Evolutionary conservation across 805 yeast species (phyloP).

Genomic region (Candida adriatica): DNA sequence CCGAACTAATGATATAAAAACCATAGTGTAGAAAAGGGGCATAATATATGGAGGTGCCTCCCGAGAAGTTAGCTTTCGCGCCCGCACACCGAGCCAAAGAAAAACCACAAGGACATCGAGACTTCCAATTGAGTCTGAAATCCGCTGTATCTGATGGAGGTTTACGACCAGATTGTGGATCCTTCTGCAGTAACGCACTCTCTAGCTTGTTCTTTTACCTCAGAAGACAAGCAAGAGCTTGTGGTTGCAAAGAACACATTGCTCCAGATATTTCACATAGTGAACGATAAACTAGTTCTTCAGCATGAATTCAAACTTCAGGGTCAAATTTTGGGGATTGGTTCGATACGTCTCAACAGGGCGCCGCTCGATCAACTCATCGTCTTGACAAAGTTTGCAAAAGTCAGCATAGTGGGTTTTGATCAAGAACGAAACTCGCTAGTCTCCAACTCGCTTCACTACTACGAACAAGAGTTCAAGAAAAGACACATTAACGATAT

Average conservation of each 20-base stretch:
- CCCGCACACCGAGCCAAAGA: too few relatives aligned
- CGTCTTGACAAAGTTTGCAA: constrained; percentile 67
- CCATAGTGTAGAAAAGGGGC: too few relatives aligned
- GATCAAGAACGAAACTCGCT: constrained; percentile 45
- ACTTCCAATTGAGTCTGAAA: too few relatives aligned
- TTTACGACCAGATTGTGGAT: constrained; percentile 67
- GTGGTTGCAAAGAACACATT: constrained; percentile 65
- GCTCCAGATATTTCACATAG: constrained; percentile 30
- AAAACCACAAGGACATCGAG: too few relatives aligned
- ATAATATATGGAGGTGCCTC: too few relatives aligned
- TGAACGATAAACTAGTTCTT: constrained; percentile 27
- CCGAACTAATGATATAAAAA: too few relatives aligned
- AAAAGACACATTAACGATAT: constrained; percentile 38
- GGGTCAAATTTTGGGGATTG: constrained; percentile 60
- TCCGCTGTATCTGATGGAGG: constrained; percentile 61
- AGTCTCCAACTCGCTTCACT: constrained; percentile 77
- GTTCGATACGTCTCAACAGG: constrained; percentile 41
- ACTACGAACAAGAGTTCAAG: constrained; percentile 66
- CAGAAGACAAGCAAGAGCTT: constrained; percentile 37
- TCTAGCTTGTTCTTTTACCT: constrained; percentile 44
- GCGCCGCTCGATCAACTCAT: constrained; percentile 52
- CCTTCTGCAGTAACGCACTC: constrained; percentile 70
- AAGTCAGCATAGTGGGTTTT: constrained; percentile 72
- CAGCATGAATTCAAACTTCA: constrained; percentile 63
- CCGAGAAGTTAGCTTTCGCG: too few relatives aligned